Evolutionary conservation across 257 asterid genomes (phyloP).

Genomic region (Paulownia fortunei): DNA sequence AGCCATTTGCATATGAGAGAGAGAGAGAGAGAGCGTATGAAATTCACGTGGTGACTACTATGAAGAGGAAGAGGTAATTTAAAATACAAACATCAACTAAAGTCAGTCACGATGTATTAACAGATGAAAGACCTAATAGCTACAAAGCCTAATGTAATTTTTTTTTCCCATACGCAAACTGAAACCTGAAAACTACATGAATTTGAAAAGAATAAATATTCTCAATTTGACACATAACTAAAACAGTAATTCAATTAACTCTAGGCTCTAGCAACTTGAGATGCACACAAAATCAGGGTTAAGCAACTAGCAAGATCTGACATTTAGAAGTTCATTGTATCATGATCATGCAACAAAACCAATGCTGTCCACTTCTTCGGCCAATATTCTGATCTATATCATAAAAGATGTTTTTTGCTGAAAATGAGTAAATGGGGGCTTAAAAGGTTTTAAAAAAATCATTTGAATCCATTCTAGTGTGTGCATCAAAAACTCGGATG

Average conservation of each 20-base stretch:
- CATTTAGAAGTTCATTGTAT: neutral
- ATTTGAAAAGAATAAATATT: neutral
- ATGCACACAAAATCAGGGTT: neutral
- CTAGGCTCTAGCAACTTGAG: neutral
- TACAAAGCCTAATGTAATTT: no score
- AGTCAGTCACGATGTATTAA: neutral
- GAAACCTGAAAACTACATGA: neutral
- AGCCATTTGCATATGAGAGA: slow-evolving; percentile 13
- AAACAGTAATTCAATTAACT: neutral
- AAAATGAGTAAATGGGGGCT: neutral
- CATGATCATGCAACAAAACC: neutral
- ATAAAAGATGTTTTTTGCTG: neutral
- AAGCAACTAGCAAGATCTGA: neutral
- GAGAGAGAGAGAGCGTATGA: slow-evolving; percentile 12
- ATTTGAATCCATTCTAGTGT: neutral
- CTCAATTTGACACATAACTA: neutral
- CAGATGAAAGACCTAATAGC: neutral
- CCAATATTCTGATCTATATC: neutral
- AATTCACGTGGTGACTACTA: slow-evolving; percentile 5
- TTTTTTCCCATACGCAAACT: neutral
- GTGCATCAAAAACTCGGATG: neutral
- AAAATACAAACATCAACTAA: neutral
- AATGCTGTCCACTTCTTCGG: neutral
- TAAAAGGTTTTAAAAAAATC: neutral
- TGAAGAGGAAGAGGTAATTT: neutral